These are phyloP conservation scores for Ceratocystis cubensis DNA, from an alignment of 2,329 filamentous ascomycete genomes.

Conservation along the genomic window DNA sequence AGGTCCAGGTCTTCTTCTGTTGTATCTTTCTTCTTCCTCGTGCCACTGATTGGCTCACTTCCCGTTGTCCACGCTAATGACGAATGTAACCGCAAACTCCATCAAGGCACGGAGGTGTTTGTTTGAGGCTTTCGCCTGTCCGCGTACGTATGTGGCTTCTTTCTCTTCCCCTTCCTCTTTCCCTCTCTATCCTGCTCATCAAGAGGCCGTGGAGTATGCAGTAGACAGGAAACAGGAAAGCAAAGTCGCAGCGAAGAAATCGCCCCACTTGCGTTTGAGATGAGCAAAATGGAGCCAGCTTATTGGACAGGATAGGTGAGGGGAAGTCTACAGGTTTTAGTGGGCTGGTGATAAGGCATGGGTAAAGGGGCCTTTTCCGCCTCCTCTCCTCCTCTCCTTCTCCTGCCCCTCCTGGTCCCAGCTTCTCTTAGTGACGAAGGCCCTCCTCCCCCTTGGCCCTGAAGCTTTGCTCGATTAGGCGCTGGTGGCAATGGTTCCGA, in stretches of 20 bases:
- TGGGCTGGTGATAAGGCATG: too few relatives aligned
- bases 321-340: too few relatives aligned
- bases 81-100: background rate
- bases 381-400: background rate
- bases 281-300: background rate
- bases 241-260: background rate
- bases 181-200: background rate
- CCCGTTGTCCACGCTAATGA: background rate
- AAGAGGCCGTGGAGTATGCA: background rate
- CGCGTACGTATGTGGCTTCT: background rate
- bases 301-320: background rate
- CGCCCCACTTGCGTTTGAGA: constrained; percentile 3
- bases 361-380: background rate
- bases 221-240: background rate
- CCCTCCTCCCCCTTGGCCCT: background rate
- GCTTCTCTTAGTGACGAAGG: background rate
- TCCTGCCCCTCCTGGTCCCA: background rate
- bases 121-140: constrained; percentile 1
- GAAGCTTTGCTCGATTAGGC: background rate
- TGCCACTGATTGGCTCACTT: background rate
- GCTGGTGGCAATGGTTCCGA: background rate
- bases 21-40: background rate
- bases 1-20: too few relatives aligned
- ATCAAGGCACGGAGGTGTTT: background rate
- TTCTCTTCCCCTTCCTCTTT: background rate